These are phyloP conservation scores for Scutellaria galericulata DNA, from an alignment of 257 asterid genomes.

Conservation along the genomic window DNA sequence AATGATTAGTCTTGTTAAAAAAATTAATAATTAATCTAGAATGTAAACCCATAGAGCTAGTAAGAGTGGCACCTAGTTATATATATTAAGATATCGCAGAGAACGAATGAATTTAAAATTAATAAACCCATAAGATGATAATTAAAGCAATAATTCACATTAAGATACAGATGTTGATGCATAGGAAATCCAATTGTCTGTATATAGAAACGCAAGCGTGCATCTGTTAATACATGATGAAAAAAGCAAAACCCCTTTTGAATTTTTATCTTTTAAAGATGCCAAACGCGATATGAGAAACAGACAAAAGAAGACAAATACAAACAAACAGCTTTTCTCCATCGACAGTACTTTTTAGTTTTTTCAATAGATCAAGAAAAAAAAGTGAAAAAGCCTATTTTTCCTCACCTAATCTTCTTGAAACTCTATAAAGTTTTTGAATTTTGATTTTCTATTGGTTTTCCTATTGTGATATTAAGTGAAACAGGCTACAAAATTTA, in stretches of 20 bases:
- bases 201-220: background rate
- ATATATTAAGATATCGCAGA: no score
- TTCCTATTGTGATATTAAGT: no score
- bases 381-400: background rate
- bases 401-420: slow-evolving; percentile 29
- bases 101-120: no score
- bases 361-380: background rate
- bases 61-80: no score
- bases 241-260: slow-evolving; percentile 32
- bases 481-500: no score
- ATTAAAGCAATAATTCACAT: background rate
- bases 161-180: background rate
- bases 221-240: background rate
- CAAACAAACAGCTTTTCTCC: slow-evolving; percentile 33
- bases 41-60: no score
- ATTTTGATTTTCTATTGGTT: no score
- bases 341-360: slow-evolving; percentile 7
- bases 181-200: background rate
- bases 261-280: slow-evolving; percentile 27
- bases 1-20: no score
- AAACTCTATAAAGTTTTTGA: background rate
- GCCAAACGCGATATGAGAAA: slow-evolving; percentile 35
- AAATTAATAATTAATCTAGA: no score
- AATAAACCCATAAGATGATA: slow-evolving; percentile 25
- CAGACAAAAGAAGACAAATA: slow-evolving; percentile 25